Base-by-base conservation (phyloP, 2,329 filamentous ascomycete genomes). In the Clonostachys solani region DNA sequence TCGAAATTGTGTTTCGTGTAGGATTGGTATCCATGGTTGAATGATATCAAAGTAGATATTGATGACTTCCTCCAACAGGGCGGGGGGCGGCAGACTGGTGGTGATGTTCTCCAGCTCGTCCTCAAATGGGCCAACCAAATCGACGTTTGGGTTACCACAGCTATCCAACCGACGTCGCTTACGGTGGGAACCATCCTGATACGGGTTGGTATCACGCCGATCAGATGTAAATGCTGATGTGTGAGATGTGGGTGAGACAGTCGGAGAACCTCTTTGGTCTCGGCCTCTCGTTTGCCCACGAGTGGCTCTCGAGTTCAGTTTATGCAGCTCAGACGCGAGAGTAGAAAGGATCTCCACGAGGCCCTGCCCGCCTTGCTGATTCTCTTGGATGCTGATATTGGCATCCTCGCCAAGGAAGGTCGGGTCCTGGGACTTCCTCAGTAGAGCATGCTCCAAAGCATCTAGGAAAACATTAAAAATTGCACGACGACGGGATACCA, bases 1-100 rank as follows among this genome's bases (percentile, higher is more conserved):
- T 1, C 60, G 54, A 37, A 66, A 65, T 3, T 54, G 48, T 1
- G 53, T 56, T 44, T 63, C 56, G 45, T 68, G 65, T 7, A 69
- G 45, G 13, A 70, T 66, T 1, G 65, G 66, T 8, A 68, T 67
- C 63, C 67, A 72, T 9, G 68, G 68, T 37, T 72, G 68, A 6
- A 70, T 60, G n/a, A 59, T 46, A 6, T 54, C 52, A 48, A 71
- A 71, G 48, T 71, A 66, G 6, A 44, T 47, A 18, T 58, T 52
- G 13, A 60, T 48, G 3, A 56, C 19, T 9, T 55, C 49, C 15
- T 56, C 56, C 8, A 60, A 44, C 7, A 47, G 8, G 5, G 40
- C 44, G 2, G 44, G 17, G 6, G 50, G 44, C 5, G 55, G 55
- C 12, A 57, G 44, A n/a, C 46, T 60, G 15, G 59, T 57, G 6